phyloP scores from a whole-genome alignment of 805 yeast species.

The Myxozyma monticola region DNA sequence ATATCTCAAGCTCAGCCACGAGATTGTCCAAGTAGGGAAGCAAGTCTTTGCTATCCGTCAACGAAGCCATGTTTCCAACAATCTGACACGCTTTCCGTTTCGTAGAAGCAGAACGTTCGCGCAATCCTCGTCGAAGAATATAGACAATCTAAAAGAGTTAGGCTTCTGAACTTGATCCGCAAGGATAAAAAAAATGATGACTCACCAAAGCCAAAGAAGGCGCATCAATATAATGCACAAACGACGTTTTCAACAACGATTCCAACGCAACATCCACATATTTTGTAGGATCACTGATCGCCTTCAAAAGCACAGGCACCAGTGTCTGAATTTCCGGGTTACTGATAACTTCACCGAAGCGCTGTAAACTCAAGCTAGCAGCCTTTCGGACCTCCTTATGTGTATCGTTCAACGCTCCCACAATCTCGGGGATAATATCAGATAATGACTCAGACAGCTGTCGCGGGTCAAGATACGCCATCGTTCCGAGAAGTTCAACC shows the following conservation, averaged over 20 bases:
- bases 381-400: conserved; percentile 97
- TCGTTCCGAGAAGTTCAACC: conserved; percentile 91
- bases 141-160: conserved; percentile 52
- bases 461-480: conserved; percentile 96
- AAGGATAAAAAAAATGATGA: background rate
- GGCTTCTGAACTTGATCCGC: background rate
- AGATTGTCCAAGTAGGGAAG: conserved; percentile 77
- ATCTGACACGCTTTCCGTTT: conserved; percentile 95
- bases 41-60: conserved; percentile 85
- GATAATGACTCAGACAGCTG: conserved; percentile 89
- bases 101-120: conserved; percentile 87
- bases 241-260: conserved; percentile 82
- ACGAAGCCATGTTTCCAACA: conserved; percentile 97
- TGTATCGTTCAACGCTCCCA: conserved; percentile 88
- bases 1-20: conserved; percentile 78
- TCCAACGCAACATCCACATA: conserved; percentile 86
- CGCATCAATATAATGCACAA: conserved; percentile 96
- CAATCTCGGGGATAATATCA: conserved; percentile 92
- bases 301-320: conserved; percentile 83
- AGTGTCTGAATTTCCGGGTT: conserved; percentile 94
- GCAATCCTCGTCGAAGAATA: conserved; percentile 93
- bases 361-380: conserved; percentile 81
- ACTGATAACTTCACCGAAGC: conserved; percentile 95
- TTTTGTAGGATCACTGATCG: conserved; percentile 94
- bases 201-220: conserved; percentile 88